Percentiles rank a stretch among this genome's conserved stretches.
Evolutionary conservation across 2,329 filamentous ascomycete species (phyloP).

Genomic region (Curvularia sp.): DNA sequence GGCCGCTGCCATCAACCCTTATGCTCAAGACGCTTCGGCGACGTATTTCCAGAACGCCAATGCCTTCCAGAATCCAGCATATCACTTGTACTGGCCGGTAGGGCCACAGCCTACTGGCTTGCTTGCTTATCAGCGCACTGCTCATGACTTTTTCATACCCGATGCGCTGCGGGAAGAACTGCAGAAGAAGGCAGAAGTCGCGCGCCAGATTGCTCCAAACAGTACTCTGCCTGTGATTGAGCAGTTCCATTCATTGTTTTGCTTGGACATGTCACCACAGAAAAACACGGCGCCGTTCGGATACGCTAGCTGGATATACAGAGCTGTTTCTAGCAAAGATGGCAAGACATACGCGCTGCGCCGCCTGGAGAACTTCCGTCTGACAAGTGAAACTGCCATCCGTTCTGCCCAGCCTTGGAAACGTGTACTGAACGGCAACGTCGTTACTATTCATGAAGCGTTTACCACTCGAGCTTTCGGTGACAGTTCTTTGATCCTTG

Average conservation of each 20-base stretch:
- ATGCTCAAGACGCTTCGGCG: conserved; percentile 73
- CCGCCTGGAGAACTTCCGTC: conserved; percentile 84
- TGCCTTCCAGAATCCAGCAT: conserved; percentile 64
- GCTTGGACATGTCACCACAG: conserved; percentile 80
- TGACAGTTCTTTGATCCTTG: conserved; percentile 92
- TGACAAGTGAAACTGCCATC: conserved; percentile 90
- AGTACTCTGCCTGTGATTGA: conserved; percentile 79
- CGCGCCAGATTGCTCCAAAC: conserved; percentile 82
- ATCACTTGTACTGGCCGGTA: conserved; percentile 90
- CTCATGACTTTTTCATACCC: conserved; percentile 90
- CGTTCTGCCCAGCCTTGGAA: conserved; percentile 89
- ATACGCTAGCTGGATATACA: conserved; percentile 93
- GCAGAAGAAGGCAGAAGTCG: conserved; percentile 85
- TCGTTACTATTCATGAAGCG: conserved; percentile 87
- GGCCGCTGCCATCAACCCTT: conserved; percentile 64
- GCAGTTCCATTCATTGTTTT: conserved; percentile 90
- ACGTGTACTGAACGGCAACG: conserved; percentile 77
- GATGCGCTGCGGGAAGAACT: conserved; percentile 87
- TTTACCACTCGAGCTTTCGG: conserved; percentile 94
- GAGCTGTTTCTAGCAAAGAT: conserved; percentile 86
- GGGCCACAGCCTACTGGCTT: conserved; percentile 83
- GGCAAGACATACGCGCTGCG: conserved; percentile 87
- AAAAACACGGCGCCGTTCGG: conserved; percentile 83
- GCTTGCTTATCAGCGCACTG: conserved; percentile 81
- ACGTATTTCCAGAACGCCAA: conserved; percentile 70